Evolutionary conservation across 192 early-diverging fungal species (phyloP).

Genomic region (Chytriomyces sp.): DNA sequence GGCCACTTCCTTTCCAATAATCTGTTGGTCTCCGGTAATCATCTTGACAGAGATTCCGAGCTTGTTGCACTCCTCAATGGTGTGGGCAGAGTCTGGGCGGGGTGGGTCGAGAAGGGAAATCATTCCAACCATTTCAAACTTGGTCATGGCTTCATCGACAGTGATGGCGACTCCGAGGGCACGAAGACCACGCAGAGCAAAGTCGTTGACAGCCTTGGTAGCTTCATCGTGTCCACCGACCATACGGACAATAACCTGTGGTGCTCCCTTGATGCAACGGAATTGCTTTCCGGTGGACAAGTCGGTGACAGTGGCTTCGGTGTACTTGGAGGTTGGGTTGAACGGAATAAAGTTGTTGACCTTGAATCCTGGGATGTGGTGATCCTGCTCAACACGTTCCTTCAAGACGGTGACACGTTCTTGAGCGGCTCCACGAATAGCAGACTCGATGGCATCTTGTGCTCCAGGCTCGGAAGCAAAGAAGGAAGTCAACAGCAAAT

Average conservation of each 20-base stretch:
- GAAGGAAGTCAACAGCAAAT: constrained; percentile 81
- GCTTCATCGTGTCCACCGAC: constrained; percentile 73
- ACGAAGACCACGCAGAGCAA: constrained; percentile 87
- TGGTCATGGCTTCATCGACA: constrained; percentile 67
- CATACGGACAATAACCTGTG: constrained; percentile 85
- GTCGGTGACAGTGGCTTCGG: constrained; percentile 82
- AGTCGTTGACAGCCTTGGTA: constrained; percentile 76
- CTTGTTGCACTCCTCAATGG: constrained; percentile 81
- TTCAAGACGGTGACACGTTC: constrained; percentile 70
- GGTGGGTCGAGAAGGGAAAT: constrained; percentile 92
- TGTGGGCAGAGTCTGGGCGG: constrained; percentile 89
- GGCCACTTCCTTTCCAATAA: constrained; percentile 90
- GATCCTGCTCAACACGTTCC: constrained; percentile 58
- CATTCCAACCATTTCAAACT: constrained; percentile 87
- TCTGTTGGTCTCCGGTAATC: constrained; percentile 92
- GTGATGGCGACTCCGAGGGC: constrained; percentile 91
- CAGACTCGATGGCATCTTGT: constrained; percentile 87
- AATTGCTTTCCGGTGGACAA: constrained; percentile 73
- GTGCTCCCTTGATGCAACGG: constrained; percentile 90
- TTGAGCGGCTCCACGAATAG: constrained; percentile 83
- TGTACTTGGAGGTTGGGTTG: constrained; percentile 90
- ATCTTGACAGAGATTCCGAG: constrained; percentile 88
- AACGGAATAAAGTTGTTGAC: constrained; percentile 87
- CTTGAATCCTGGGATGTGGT: constrained; percentile 84
- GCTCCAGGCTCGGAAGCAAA: constrained; percentile 84